Conservation (phyloP, 139 green algal species). For the Chlorella sp. region DNA sequence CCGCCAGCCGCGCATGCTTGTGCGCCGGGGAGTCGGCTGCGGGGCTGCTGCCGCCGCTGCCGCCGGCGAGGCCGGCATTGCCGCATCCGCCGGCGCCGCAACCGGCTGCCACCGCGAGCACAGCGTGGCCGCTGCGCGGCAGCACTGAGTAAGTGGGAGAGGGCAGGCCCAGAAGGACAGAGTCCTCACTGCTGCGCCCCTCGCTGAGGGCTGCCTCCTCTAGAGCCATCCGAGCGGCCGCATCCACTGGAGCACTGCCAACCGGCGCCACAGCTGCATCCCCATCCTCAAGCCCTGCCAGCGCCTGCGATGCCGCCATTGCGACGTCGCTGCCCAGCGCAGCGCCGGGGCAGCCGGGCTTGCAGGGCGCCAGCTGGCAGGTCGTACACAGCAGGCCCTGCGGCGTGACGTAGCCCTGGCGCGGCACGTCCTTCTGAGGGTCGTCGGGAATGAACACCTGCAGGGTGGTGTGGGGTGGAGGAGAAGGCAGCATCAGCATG, state of each 20-base stretch:
- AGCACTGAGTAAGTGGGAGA: conserved; percentile 18
- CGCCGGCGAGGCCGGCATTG: too few relatives aligned
- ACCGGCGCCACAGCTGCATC: too few relatives aligned
- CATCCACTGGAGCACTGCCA: not conserved
- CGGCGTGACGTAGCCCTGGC: not conserved
- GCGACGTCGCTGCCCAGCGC: not conserved
- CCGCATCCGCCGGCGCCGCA: too few relatives aligned
- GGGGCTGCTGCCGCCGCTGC: too few relatives aligned
- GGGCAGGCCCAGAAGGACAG: conserved; percentile 19
- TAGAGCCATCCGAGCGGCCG: too few relatives aligned
- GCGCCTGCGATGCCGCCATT: too few relatives aligned
- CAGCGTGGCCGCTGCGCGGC: too few relatives aligned
- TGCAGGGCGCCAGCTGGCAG: conserved; percentile 27
- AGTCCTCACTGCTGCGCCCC: conserved; percentile 34
- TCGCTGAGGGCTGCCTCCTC: conserved; percentile 9
- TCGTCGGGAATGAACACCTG: conserved; percentile 8
- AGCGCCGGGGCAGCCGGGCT: conserved; percentile 14
- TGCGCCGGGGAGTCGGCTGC: too few relatives aligned
- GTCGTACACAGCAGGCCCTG: not conserved
- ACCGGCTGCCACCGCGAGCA: too few relatives aligned
- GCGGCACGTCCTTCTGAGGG: not conserved
- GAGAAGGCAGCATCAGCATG: not conserved
- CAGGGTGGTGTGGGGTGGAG: not conserved
- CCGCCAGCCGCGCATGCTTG: too few relatives aligned
- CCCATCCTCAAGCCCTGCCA: too few relatives aligned